Percentiles rank a stretch among this genome's conserved stretches.
phyloP scores from a whole-genome alignment of 2,329 filamentous ascomycete species.

The Orbilia oligospora region DNA sequence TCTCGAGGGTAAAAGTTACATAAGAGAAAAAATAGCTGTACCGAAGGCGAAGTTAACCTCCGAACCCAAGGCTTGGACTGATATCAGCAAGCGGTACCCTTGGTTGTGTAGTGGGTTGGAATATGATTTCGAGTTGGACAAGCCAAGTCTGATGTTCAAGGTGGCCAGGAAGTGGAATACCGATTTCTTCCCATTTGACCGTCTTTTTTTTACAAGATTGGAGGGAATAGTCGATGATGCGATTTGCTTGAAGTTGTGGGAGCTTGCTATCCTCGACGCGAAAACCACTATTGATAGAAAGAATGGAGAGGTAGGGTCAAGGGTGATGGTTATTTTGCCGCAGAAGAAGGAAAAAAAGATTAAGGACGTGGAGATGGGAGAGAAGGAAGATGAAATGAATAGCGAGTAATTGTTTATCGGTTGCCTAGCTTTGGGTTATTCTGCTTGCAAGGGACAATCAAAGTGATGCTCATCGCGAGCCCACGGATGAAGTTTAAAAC shows the following conservation, averaged over 20 bases:
- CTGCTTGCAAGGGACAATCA: background rate
- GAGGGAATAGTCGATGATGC: slow-evolving; percentile 18
- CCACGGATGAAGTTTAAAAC: too few species aligned
- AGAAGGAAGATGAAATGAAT: background rate
- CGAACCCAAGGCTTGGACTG: background rate
- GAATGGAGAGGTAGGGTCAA: background rate
- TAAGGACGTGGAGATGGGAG: background rate
- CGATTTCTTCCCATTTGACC: slow-evolving; percentile 10
- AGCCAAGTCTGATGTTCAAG: slow-evolving; percentile 9
- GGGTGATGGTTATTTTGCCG: background rate
- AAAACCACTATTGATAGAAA: background rate
- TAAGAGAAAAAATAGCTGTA: background rate
- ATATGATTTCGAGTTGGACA: background rate
- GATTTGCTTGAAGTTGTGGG: slow-evolving; percentile 10
- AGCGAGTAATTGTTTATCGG: background rate
- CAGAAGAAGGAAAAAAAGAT: background rate
- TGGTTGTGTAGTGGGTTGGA: slow-evolving; percentile 3
- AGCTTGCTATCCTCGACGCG: background rate
- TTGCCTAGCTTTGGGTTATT: too few species aligned
- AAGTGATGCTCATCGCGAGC: background rate
- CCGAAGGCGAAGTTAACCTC: background rate
- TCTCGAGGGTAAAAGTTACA: background rate
- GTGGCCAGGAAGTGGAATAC: background rate
- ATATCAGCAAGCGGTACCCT: slow-evolving; percentile 21
- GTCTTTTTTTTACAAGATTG: slow-evolving; percentile 25